Evolutionary conservation across 768 basidiomycete genomes (phyloP).

Genomic region (Tricholoma furcatifolium): DNA sequence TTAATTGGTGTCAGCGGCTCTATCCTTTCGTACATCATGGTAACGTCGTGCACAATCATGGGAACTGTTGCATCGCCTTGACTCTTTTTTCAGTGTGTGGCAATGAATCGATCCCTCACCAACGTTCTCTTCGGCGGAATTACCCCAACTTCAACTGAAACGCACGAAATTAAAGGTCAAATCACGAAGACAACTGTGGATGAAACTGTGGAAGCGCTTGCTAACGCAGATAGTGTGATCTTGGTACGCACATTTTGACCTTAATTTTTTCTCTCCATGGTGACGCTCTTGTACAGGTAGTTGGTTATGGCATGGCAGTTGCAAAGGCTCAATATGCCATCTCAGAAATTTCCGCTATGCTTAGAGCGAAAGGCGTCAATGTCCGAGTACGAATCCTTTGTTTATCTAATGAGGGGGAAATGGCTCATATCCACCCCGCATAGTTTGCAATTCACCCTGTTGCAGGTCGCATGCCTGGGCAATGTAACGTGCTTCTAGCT

Average conservation of each 20-base stretch:
- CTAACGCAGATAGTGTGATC: constrained; percentile 82
- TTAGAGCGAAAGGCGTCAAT: constrained; percentile 72
- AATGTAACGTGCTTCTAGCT: constrained; percentile 89
- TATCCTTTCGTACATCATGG: constrained; percentile 93
- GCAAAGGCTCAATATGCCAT: constrained; percentile 86
- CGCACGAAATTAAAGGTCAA: constrained; percentile 78
- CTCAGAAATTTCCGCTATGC: constrained; percentile 71
- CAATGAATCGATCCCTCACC: constrained; percentile 85
- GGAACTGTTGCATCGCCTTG: background rate
- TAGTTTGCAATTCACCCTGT: constrained; percentile 87
- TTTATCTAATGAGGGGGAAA: background rate
- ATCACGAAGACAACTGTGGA: constrained; percentile 79
- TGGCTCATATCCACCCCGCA: background rate
- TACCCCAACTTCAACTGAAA: constrained; percentile 49
- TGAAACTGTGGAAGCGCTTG: constrained; percentile 75
- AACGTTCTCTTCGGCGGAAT: constrained; percentile 93
- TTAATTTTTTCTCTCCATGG: background rate
- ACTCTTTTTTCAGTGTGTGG: constrained; percentile 62
- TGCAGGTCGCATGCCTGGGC: constrained; percentile 91
- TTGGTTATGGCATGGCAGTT: constrained; percentile 91
- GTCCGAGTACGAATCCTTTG: constrained; percentile 50
- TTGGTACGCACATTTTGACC: constrained; percentile 39
- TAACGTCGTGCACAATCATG: constrained; percentile 22
- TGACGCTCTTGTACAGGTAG: constrained; percentile 45
- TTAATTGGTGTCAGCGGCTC: constrained; percentile 89